A percentile compares a stretch with the other conserved stretches of the same genome.
These are phyloP conservation scores for Malassezia brasiliensis DNA, from an alignment of 1,284 basidiomycete genomes.

Conservation along the genomic window DNA sequence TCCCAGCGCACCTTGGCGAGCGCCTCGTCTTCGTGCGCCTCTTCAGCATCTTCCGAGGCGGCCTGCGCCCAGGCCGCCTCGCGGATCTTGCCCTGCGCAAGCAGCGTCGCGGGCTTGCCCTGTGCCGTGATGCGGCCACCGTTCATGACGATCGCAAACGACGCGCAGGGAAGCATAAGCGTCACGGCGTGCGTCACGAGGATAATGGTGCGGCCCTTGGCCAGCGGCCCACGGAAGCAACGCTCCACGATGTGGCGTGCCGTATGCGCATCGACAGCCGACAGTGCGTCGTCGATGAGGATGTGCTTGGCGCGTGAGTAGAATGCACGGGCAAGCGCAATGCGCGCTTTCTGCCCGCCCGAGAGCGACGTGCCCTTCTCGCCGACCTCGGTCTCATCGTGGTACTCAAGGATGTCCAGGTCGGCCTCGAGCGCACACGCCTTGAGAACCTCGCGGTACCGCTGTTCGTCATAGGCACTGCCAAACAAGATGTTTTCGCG, in stretches of 20 bases:
- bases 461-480: conserved; percentile 64
- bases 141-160: conserved; percentile 64
- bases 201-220: conserved; percentile 62
- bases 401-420: conserved; percentile 81
- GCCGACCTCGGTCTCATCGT: conserved; percentile 82
- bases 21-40: conserved; percentile 18
- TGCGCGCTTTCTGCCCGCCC: conserved; percentile 86
- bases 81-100: not conserved
- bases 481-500: conserved; percentile 89
- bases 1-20: conserved; percentile 29
- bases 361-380: conserved; percentile 63
- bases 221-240: conserved; percentile 58
- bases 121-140: conserved; percentile 64
- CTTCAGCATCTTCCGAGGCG: conserved; percentile 15
- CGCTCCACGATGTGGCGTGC: conserved; percentile 64
- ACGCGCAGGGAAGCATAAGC: conserved; percentile 60
- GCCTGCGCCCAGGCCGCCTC: conserved; percentile 14
- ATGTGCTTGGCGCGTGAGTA: conserved; percentile 80
- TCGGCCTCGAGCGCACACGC: conserved; percentile 73
- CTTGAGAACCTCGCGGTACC: conserved; percentile 68
- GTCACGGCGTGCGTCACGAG: conserved; percentile 79
- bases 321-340: conserved; percentile 65
- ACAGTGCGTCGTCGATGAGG: conserved; percentile 79
- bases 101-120: conserved; percentile 56
- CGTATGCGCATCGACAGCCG: conserved; percentile 80